Evolutionary conservation across 1,284 basidiomycete genomes (phyloP), one percentile per base, ranked within the genome.

Genomic region (Pseudozyma sp.): DNA sequence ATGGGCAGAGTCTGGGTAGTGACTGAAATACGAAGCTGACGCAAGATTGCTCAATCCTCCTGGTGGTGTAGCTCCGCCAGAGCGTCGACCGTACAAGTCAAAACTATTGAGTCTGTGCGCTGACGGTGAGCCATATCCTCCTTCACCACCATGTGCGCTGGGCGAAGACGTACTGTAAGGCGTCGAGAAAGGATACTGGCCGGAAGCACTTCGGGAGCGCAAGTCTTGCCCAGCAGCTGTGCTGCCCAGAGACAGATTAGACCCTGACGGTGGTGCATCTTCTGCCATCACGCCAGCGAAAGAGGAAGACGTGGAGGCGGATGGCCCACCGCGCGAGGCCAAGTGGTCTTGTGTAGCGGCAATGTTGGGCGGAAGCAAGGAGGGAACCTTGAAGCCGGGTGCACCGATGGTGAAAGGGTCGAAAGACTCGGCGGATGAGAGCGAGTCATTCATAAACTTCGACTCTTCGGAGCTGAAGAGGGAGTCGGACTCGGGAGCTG

Each of bases 351-450:
- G 59, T 5, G 66, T 76, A n/a, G 68, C 31, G 7, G 56, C 76
- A 36, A 77, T 65, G 55, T 71, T 71, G 18, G 79, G 67, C 1
- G 79, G 79, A 4, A 81, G 59, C 3, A 78, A 39, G 13, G 68
- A 63, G 3, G 79, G 79, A 1, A 81, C 79, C 39, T 81, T 80
- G 70, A 81, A 80, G 45, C 77, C 77, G 14, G 76, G 78, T 11
- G 78, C 76, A 21, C 79, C 77, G 42, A 79, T 61, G 36, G 70
- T 78, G 63, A 81, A 81, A 16, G 80, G 80, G 48, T 81, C 80
- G 42, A 81, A 81, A 12, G 63, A 68, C 18, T 80, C 77, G 2
- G 74, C 77, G 1, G 70, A 77, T 1, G 65, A 61, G 19, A 81
- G 65, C n/a, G 70, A 74, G 49, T 80, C 80, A 19, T 61, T 70